These are phyloP conservation scores for Pulveroboletus sp. DNA, from an alignment of 768 basidiomycete genomes.

Conservation along the genomic window DNA sequence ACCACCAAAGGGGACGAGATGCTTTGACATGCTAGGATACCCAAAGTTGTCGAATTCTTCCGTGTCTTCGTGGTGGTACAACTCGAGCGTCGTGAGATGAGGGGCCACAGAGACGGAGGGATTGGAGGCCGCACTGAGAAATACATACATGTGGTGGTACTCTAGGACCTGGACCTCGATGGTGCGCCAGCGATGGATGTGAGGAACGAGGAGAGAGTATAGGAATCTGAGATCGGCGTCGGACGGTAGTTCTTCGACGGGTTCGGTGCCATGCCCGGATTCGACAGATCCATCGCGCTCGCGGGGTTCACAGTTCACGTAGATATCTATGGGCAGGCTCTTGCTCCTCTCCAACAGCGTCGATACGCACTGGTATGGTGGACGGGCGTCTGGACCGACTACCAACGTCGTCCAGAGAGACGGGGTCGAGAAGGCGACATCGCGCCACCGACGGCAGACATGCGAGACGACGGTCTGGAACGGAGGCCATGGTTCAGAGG, in stretches of 20 bases:
- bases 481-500: constrained; percentile 13
- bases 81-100: constrained; percentile 46
- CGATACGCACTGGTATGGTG: constrained; percentile 41
- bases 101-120: constrained; percentile 42
- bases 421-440: constrained; percentile 46
- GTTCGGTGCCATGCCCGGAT: constrained; percentile 6
- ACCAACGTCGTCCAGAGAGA: constrained; percentile 50
- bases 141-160: constrained; percentile 44
- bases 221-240: constrained; percentile 23
- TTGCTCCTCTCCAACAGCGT: constrained; percentile 52
- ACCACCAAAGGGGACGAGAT: constrained; percentile 50
- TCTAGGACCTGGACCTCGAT: constrained; percentile 43
- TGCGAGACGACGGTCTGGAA: constrained; percentile 59
- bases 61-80: constrained; percentile 53
- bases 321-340: constrained; percentile 49
- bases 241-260: constrained; percentile 19
- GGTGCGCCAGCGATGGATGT: constrained; percentile 49
- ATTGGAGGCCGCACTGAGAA: constrained; percentile 40
- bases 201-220: constrained; percentile 42
- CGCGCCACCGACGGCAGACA: constrained; percentile 58
- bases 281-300: constrained; percentile 29
- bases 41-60: constrained; percentile 28
- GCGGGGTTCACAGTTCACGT: constrained; percentile 39
- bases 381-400: constrained; percentile 21
- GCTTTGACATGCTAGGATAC: constrained; percentile 24